Percentiles rank a stretch among this genome's conserved stretches.
Evolutionary conservation across 768 basidiomycete species (phyloP).

Genomic region (Calocera viscosa): DNA sequence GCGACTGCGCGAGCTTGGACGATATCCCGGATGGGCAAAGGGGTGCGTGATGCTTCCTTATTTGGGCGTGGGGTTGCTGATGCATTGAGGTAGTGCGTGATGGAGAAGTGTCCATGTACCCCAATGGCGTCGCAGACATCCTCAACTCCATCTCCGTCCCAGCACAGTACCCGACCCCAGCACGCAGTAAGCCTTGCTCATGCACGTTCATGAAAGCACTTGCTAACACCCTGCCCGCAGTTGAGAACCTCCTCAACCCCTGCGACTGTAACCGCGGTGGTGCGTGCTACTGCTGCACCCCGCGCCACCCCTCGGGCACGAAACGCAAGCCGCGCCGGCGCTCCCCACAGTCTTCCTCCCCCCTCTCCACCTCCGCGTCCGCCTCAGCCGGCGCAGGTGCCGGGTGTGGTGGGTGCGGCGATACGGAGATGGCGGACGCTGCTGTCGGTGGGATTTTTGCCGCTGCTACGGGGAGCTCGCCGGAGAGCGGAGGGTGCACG

Average conservation of each 20-base stretch:
- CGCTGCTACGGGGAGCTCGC: slow-evolving; percentile 1
- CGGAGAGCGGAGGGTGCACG: background rate
- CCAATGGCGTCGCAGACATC: slow-evolving; percentile 2
- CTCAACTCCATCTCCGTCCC: background rate
- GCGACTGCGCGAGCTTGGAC: slow-evolving; percentile 39
- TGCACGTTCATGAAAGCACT: background rate
- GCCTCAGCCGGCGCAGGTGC: background rate
- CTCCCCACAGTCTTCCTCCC: background rate
- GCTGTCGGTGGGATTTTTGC: background rate
- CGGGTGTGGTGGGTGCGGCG: background rate
- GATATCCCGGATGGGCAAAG: background rate
- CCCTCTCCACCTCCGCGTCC: background rate
- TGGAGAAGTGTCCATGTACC: slow-evolving; percentile 4
- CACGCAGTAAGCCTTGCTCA: background rate
- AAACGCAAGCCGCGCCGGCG: background rate
- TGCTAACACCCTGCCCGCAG: background rate
- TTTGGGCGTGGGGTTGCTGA: background rate
- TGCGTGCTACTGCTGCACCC: slow-evolving; percentile 5
- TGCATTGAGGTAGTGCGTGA: background rate
- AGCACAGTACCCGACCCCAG: background rate
- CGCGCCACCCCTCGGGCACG: background rate
- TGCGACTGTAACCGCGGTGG: slow-evolving; percentile 1
- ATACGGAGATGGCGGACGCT: background rate
- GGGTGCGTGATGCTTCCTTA: background rate
- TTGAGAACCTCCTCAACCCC: background rate